Base-by-base conservation (phyloP, 2,329 filamentous ascomycete genomes). In the Diatrype stigma region DNA sequence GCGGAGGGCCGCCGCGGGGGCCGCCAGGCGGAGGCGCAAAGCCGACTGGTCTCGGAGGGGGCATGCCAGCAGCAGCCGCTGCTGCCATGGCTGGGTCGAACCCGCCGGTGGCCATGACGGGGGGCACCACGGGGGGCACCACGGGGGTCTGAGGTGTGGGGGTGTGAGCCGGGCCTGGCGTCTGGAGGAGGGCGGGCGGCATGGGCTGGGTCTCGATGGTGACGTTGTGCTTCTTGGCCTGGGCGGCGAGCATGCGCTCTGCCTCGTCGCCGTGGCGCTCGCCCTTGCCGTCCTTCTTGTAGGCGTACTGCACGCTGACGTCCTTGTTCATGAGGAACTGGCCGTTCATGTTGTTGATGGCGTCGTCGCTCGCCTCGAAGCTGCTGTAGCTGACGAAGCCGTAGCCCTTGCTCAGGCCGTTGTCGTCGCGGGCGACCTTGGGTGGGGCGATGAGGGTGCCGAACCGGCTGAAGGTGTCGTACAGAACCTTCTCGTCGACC, bases 211-310 rank as follows among this genome's bases (percentile, higher is more conserved):
- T 81, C 58, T 91, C 87, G 34, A 91, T 88, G 48, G 90, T 83
- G 54, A 99, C 89, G 63, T 96, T 96, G 70, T 96, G 90, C 67
- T 92, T 93, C 73, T 93, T 93, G 51, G 92, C 94, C 72, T 96
- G 89, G 26, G 88, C 86, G 28, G 94, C 94, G 45, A 99, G 82
- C 75, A 90, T 88, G 64, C 94, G 81, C 73, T 99, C 94, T 28
- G 94, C 94, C 61, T 91, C 82, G 68, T 99, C 94, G 62, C 94
- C 94, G 67, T 99, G 94, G 52, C 94, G 80, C 73, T 97, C 93
- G 61, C 93, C 93, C 74, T 96, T 96, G 60, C 94, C 94, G 65
- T 99, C 94, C 73, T 97, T 97, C 79, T 99, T 99, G 81, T 96
- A 97, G 37, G 94, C 94, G 70, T 97, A 99, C 71, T 97, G 93